phyloP scores from a whole-genome alignment of 345 rosid genomes.

The Lepidium sativum region DNA sequence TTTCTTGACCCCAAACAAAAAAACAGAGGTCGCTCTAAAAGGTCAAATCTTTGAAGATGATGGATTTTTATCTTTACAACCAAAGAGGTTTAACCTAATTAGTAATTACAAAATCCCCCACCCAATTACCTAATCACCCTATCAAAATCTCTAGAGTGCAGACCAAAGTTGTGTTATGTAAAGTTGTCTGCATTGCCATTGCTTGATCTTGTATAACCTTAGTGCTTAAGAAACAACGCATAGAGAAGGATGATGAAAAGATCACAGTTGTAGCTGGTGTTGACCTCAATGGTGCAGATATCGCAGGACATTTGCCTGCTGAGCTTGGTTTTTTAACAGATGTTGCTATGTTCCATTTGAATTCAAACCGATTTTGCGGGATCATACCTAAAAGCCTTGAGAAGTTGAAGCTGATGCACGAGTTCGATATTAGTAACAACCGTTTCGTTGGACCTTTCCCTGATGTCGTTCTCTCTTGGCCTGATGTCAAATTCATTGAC shows the following conservation, averaged over 20 bases:
- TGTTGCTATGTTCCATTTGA: constrained; percentile 58
- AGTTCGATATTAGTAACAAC: constrained; percentile 83
- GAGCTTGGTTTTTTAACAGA: constrained; percentile 69
- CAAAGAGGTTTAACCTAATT: constrained; percentile 12
- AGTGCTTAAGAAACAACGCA: constrained; percentile 46
- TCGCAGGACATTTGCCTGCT: constrained; percentile 69
- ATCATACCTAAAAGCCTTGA: constrained; percentile 55
- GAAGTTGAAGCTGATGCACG: constrained; percentile 50
- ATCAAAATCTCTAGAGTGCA: constrained; percentile 3
- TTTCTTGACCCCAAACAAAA: too few relatives aligned
- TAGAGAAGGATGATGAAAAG: constrained; percentile 50
- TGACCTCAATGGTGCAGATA: constrained; percentile 75
- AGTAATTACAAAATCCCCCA: constrained; percentile 10
- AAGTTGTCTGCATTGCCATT: constrained; percentile 6
- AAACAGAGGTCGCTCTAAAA: background rate
- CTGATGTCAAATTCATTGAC: constrained; percentile 46
- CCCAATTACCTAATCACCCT: constrained; percentile 22
- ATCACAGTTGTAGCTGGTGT: constrained; percentile 58
- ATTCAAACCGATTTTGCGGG: constrained; percentile 82
- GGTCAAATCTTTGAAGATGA: background rate
- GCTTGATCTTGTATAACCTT: constrained; percentile 1
- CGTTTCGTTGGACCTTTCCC: constrained; percentile 77
- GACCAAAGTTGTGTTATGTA: background rate
- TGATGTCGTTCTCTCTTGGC: constrained; percentile 43
- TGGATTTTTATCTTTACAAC: constrained; percentile 7